Percentiles rank a stretch among this genome's conserved stretches.
Evolutionary conservation across 2,329 filamentous ascomycete species (phyloP).

Genomic region (Claviceps arundinis): DNA sequence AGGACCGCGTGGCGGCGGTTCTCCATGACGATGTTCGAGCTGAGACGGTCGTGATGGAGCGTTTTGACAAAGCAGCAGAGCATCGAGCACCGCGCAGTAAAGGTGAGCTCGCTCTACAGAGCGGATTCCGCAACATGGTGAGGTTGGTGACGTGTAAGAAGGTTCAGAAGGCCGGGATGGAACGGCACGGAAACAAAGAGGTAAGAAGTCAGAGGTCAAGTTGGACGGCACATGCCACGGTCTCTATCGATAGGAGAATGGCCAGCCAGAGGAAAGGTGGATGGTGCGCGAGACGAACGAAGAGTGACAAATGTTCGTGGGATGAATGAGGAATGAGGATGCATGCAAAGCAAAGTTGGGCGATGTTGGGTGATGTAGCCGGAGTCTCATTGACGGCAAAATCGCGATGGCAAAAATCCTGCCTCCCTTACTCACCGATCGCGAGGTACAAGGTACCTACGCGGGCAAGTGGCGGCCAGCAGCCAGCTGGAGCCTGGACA

Average conservation of each 20-base stretch:
- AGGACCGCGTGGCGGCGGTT: conserved; percentile 32
- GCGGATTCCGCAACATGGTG: conserved; percentile 59
- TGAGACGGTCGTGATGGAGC: conserved; percentile 29
- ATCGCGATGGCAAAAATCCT: conserved; percentile 4
- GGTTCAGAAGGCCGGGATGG: conserved; percentile 4
- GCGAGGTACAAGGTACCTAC: background rate
- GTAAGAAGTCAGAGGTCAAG: conserved; percentile 10
- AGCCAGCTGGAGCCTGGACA: no score
- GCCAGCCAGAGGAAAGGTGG: background rate
- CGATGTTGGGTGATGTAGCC: no score
- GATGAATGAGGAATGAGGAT: conserved; percentile 5
- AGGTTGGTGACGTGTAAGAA: conserved; percentile 9
- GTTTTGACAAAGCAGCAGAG: conserved; percentile 24
- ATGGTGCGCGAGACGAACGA: conserved; percentile 13
- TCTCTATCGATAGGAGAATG: conserved; percentile 17
- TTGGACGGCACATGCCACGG: conserved; percentile 18
- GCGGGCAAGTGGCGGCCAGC: background rate
- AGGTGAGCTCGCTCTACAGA: conserved; percentile 52
- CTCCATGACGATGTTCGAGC: conserved; percentile 29
- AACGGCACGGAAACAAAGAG: conserved; percentile 7
- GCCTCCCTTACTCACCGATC: background rate
- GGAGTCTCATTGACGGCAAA: background rate
- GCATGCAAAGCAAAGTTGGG: conserved; percentile 3
- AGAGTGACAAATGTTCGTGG: conserved; percentile 21
- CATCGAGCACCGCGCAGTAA: conserved; percentile 43